Evolutionary conservation across 441 rosid species (phyloP).

Genomic region (Syzygium syzygioides): DNA sequence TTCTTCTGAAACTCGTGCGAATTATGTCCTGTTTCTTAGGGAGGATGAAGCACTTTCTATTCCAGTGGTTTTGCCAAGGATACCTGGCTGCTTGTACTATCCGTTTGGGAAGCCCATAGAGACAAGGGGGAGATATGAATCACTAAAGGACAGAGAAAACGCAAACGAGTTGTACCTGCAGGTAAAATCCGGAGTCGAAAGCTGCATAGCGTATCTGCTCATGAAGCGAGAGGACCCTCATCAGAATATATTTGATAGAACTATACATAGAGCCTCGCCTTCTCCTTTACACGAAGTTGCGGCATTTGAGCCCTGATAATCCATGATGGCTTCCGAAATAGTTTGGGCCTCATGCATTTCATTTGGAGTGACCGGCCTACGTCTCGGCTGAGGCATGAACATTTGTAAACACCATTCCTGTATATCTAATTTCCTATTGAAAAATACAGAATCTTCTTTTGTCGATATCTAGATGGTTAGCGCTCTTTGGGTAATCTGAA

Average conservation of each 20-base stretch:
- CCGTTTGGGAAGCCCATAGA: background rate
- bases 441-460: background rate
- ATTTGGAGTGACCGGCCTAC: background rate
- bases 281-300: background rate
- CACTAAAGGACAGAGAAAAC: background rate
- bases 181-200: background rate
- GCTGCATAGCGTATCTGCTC: background rate
- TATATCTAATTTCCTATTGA: background rate
- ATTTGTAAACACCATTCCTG: background rate
- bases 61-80: background rate
- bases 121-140: background rate
- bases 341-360: background rate
- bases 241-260: background rate
- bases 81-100: background rate
- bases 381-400: background rate
- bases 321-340: background rate
- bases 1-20: background rate
- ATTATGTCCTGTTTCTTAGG: background rate
- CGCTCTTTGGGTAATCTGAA: background rate
- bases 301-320: background rate
- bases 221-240: background rate
- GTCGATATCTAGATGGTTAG: background rate
- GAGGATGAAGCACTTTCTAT: background rate
- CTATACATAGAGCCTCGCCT: background rate
- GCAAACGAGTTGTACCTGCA: background rate